These are phyloP conservation scores for Stephanodiscus triporus DNA, from an alignment of 108 stramenopile genomes.

Conservation along the genomic window DNA sequence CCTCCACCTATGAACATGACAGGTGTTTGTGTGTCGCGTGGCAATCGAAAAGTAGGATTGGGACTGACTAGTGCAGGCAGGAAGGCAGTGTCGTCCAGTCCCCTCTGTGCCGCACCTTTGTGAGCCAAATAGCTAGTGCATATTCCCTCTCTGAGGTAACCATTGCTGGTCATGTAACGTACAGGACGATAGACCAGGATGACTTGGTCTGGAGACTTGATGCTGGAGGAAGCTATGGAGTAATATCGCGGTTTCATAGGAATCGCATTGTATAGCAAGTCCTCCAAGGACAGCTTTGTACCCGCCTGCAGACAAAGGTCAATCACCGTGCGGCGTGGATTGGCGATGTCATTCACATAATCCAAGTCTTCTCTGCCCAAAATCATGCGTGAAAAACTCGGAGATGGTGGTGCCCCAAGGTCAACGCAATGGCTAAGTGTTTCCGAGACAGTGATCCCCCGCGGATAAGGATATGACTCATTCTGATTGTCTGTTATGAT, in stretches of 20 bases:
- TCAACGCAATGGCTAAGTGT: constrained; percentile 65
- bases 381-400: constrained; percentile 56
- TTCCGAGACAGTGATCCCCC: constrained; percentile 60
- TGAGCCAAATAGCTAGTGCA: constrained; percentile 60
- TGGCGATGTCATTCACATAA: constrained; percentile 62
- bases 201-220: constrained; percentile 46
- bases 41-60: constrained; percentile 76
- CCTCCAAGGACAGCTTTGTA: constrained; percentile 57
- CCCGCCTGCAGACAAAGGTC: constrained; percentile 55
- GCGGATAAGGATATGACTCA: constrained; percentile 59
- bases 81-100: constrained; percentile 16
- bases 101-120: constrained; percentile 36
- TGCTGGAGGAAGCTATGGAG: constrained; percentile 64
- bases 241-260: constrained; percentile 75
- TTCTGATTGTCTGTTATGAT: constrained; percentile 41
- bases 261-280: constrained; percentile 55
- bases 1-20: constrained; percentile 74
- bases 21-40: constrained; percentile 50
- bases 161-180: constrained; percentile 53
- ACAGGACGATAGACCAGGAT: constrained; percentile 64
- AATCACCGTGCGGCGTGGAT: constrained; percentile 60
- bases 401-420: constrained; percentile 66
- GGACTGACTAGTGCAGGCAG: constrained; percentile 38
- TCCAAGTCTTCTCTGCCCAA: constrained; percentile 53
- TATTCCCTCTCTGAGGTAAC: constrained; percentile 55